A percentile compares a stretch with the other conserved stretches of the same genome.
Evolutionary conservation across 148 eudicot species (phyloP).

Genomic region (Diospyros lotus): DNA sequence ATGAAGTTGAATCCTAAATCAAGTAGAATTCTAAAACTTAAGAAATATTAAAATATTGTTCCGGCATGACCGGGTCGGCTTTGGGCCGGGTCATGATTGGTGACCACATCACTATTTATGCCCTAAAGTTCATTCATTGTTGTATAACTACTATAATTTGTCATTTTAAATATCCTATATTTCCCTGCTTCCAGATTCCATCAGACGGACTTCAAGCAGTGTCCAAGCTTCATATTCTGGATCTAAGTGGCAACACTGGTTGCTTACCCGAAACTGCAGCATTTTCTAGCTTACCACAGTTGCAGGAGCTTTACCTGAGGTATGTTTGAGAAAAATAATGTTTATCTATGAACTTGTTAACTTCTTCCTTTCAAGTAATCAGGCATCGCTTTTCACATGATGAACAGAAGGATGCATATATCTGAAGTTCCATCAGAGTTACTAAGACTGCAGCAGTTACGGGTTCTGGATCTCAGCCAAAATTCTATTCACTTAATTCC

Average conservation of each 20-base stretch:
- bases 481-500: constrained; percentile 65
- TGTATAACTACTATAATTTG: background rate
- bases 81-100: no score
- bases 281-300: constrained; percentile 61
- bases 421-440: constrained; percentile 68
- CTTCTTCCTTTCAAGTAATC: background rate
- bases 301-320: constrained; percentile 94
- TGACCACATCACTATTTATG: no score
- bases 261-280: constrained; percentile 52
- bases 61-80: no score
- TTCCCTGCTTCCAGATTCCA: constrained; percentile 49
- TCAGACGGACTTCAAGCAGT: constrained; percentile 64
- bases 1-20: no score
- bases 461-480: constrained; percentile 81
- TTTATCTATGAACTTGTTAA: background rate
- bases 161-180: constrained; percentile 5
- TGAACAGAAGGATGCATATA: constrained; percentile 66
- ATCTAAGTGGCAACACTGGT: constrained; percentile 77
- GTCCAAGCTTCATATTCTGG: constrained; percentile 68
- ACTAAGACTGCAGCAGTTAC: constrained; percentile 49
- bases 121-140: background rate
- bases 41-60: no score
- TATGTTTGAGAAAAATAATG: constrained; percentile 13
- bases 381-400: constrained; percentile 16
- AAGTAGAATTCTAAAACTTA: no score